Evolutionary conservation across 2,329 filamentous ascomycete species (phyloP).

Genomic region (Alternaria burnsii): DNA sequence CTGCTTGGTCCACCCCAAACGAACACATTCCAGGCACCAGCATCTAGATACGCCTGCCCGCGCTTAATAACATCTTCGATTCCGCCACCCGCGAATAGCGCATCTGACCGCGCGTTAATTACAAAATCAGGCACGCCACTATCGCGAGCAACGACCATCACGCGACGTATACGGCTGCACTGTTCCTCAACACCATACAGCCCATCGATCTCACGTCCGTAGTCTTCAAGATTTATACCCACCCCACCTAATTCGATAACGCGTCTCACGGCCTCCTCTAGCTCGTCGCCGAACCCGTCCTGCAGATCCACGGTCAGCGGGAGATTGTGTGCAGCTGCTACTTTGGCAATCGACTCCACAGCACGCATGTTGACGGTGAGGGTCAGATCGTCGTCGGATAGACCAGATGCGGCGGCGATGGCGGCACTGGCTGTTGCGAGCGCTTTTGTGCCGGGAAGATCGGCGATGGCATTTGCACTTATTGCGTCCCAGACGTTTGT

Average conservation of each 20-base stretch:
- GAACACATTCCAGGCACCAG: constrained; percentile 68
- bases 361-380: constrained; percentile 62
- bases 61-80: not conserved
- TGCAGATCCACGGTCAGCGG: constrained; percentile 68
- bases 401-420: constrained; percentile 43
- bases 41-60: not conserved
- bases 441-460: constrained; percentile 56
- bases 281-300: constrained; percentile 64
- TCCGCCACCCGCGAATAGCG: not conserved
- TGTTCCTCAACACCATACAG: constrained; percentile 58
- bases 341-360: constrained; percentile 56
- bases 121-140: constrained; percentile 34
- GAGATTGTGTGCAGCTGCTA: constrained; percentile 53
- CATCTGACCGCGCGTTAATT: not conserved
- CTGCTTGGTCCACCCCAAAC: constrained; percentile 63
- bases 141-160: constrained; percentile 55
- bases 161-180: constrained; percentile 57
- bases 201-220: constrained; percentile 41
- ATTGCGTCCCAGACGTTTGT: constrained; percentile 65
- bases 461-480: constrained; percentile 58
- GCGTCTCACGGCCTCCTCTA: constrained; percentile 56
- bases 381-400: constrained; percentile 54
- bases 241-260: constrained; percentile 63
- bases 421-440: constrained; percentile 50
- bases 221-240: constrained; percentile 69